Conservation (phyloP, 176 grass and related monocot species). For the Chrysopogon serrulatus region DNA sequence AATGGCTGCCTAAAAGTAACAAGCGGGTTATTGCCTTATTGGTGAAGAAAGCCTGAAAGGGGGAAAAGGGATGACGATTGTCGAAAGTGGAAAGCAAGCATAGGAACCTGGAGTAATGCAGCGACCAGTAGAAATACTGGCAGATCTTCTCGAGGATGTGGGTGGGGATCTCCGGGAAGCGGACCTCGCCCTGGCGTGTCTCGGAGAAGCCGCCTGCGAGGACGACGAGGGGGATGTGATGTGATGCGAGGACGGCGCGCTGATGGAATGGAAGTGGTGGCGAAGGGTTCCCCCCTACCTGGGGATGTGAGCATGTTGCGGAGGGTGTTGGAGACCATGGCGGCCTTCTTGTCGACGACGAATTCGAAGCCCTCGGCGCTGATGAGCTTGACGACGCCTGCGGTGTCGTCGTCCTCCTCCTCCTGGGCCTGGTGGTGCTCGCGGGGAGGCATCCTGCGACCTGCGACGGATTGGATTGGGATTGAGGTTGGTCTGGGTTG, state of each 20-base stretch:
- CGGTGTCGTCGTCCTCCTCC: slow-evolving; percentile 11
- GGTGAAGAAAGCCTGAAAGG: background rate
- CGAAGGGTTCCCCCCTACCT: slow-evolving; percentile 13
- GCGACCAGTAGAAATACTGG: slow-evolving; percentile 97
- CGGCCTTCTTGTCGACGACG: slow-evolving; percentile 86
- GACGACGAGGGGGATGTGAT: background rate
- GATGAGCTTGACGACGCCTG: slow-evolving; percentile 81
- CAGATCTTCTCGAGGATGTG: slow-evolving; percentile 89
- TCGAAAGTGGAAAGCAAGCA: background rate
- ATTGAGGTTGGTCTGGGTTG: background rate
- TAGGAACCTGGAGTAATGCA: slow-evolving; percentile 64
- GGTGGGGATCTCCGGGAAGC: slow-evolving; percentile 85
- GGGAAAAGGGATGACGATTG: background rate
- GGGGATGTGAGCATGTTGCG: slow-evolving; percentile 99
- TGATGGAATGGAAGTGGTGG: background rate
- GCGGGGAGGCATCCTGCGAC: background rate
- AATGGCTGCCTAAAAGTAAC: background rate
- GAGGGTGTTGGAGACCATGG: slow-evolving; percentile 89
- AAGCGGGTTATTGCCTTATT: background rate
- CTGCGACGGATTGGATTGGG: background rate
- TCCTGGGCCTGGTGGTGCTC: background rate
- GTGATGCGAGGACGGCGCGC: background rate
- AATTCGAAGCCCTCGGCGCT: slow-evolving; percentile 97
- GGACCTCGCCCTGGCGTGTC: slow-evolving; percentile 71
- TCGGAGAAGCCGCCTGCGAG: slow-evolving; percentile 56